These are phyloP conservation scores for Lactarius trivialis DNA, from an alignment of 768 basidiomycete genomes.

Conservation along the genomic window DNA sequence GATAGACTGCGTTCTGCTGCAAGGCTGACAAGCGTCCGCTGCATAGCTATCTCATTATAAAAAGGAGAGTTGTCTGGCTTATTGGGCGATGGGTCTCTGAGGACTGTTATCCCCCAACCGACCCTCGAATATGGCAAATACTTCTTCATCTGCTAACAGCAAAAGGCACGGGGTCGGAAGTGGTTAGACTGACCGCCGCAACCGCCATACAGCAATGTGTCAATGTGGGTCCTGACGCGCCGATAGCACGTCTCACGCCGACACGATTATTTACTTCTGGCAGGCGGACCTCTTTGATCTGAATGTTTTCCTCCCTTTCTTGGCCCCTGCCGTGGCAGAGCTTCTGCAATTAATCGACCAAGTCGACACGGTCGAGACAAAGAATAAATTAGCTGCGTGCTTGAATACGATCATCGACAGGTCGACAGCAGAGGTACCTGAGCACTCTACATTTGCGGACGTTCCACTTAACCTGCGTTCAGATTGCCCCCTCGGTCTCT, in stretches of 20 bases:
- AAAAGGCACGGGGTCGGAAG: conserved; percentile 68
- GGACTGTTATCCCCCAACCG: conserved; percentile 50
- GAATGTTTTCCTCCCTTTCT: conserved; percentile 59
- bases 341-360: conserved; percentile 67
- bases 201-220: conserved; percentile 74
- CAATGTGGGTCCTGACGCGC: conserved; percentile 53
- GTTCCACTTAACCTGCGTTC: conserved; percentile 4
- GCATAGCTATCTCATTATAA: conserved; percentile 79
- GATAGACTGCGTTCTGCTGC: neutral
- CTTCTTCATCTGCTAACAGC: conserved; percentile 71
- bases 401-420: conserved; percentile 64
- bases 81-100: conserved; percentile 85
- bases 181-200: conserved; percentile 83
- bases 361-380: conserved; percentile 69
- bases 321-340: conserved; percentile 53
- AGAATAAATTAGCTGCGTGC: conserved; percentile 62
- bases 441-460: neutral
- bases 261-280: neutral
- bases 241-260: neutral
- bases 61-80: conserved; percentile 93
- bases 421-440: conserved; percentile 32
- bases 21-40: conserved; percentile 3
- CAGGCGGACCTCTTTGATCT: conserved; percentile 63
- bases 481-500: conserved; percentile 64
- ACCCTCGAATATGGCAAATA: conserved; percentile 71